Conservation (phyloP, 2,329 filamentous ascomycete species). For the Rhynchosporium secalis region DNA sequence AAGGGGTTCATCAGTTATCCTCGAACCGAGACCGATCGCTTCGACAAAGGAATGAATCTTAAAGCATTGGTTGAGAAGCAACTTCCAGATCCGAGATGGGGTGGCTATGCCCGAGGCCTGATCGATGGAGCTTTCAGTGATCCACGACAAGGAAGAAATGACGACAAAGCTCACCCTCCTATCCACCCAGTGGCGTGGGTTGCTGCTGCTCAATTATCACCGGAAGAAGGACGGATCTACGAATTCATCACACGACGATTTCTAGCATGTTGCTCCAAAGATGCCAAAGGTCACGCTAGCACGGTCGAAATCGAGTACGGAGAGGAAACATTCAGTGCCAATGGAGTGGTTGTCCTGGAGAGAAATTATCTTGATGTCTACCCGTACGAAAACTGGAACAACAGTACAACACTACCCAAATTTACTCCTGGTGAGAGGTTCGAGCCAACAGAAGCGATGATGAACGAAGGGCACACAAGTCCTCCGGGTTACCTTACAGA, state of each 20-base stretch:
- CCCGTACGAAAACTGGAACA: slow-evolving; percentile 94
- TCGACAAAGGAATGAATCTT: slow-evolving; percentile 86
- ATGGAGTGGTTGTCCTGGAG: slow-evolving; percentile 81
- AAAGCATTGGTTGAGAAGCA: slow-evolving; percentile 81
- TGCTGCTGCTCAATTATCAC: slow-evolving; percentile 57
- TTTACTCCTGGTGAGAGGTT: slow-evolving; percentile 81
- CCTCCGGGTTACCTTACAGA: slow-evolving; percentile 88
- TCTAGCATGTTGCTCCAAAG: slow-evolving; percentile 91
- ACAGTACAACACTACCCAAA: slow-evolving; percentile 75
- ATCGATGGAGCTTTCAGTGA: slow-evolving; percentile 75
- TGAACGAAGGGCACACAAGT: slow-evolving; percentile 87
- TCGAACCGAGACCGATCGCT: slow-evolving; percentile 94
- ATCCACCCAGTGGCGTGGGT: slow-evolving; percentile 95
- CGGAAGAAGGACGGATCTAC: slow-evolving; percentile 76
- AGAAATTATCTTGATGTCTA: slow-evolving; percentile 95
- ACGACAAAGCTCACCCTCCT: slow-evolving; percentile 95
- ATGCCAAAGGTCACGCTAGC: slow-evolving; percentile 85
- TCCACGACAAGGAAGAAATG: slow-evolving; percentile 80
- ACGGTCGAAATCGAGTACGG: slow-evolving; percentile 85
- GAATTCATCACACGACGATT: slow-evolving; percentile 92
- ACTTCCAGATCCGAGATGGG: slow-evolving; percentile 74
- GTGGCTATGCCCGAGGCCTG: slow-evolving; percentile 73
- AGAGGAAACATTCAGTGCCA: slow-evolving; percentile 76
- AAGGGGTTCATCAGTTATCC: slow-evolving; percentile 97
- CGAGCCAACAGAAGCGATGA: slow-evolving; percentile 82